Conservation (phyloP, 2,329 filamentous ascomycete species). For the Trichoderma citrinoviride region DNA sequence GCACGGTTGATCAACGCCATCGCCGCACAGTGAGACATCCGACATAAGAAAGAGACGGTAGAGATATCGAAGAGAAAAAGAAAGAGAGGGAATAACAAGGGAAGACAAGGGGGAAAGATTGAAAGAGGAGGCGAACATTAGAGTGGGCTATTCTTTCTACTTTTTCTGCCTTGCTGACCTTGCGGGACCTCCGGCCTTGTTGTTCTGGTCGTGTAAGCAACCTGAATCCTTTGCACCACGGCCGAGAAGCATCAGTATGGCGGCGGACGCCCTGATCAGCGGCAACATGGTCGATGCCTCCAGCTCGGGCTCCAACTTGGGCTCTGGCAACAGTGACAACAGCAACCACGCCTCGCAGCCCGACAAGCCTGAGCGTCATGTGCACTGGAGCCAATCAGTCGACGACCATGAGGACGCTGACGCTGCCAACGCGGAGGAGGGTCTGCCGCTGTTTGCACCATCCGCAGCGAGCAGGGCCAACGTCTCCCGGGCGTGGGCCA, state of each 20-base stretch:
- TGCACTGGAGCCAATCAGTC: constrained; percentile 14
- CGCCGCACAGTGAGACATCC: background rate
- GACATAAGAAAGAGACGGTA: background rate
- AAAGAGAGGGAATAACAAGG: too few relatives aligned
- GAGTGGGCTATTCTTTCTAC: background rate
- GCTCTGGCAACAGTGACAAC: too few relatives aligned
- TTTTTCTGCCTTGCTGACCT: background rate
- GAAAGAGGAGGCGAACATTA: background rate
- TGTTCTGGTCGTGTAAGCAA: background rate
- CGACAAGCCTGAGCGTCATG: constrained; percentile 9
- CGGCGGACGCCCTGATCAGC: constrained; percentile 1
- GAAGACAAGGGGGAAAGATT: too few relatives aligned
- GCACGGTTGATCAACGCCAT: background rate
- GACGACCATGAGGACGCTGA: background rate
- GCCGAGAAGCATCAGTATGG: background rate
- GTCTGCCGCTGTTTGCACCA: constrained; percentile 18
- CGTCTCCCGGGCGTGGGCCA: constrained; percentile 9
- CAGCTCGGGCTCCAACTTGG: too few relatives aligned
- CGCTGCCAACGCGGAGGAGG: background rate
- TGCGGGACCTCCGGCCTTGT: background rate
- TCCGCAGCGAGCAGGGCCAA: background rate
- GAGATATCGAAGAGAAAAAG: too few relatives aligned
- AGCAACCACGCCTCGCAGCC: background rate
- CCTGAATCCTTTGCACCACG: background rate
- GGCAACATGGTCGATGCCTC: background rate